These are phyloP conservation scores for Capsella rubella DNA, from an alignment of 441 rosid genomes.

Conservation along the genomic window DNA sequence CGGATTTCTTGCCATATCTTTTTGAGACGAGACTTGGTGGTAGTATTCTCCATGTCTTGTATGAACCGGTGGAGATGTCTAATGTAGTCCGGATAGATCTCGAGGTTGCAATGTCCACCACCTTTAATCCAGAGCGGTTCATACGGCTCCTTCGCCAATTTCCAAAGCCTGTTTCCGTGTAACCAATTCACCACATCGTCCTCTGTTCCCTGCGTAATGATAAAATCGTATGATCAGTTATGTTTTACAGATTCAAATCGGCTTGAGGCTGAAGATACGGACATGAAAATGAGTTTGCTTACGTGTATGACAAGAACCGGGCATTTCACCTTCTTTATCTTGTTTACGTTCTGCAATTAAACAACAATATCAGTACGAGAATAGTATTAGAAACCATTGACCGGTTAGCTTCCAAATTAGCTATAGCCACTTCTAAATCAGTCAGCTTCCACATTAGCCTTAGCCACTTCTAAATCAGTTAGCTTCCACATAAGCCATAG, in stretches of 20 bases:
- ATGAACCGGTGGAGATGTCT: conserved; percentile 81
- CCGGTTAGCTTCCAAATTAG: conserved; percentile 18
- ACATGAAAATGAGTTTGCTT: conserved; percentile 41
- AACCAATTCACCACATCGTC: conserved; percentile 98
- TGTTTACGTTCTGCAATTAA: conserved; percentile 76
- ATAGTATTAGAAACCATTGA: neutral
- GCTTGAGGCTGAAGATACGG: neutral
- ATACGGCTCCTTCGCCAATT: conserved; percentile 84
- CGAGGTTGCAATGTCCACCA: conserved; percentile 98
- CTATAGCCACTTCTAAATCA: neutral
- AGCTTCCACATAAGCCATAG: neutral
- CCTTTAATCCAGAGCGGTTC: conserved; percentile 99
- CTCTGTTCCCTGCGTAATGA: conserved; percentile 74
- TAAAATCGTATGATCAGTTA: neutral
- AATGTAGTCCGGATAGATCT: conserved; percentile 92
- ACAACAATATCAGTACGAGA: conserved; percentile 16
- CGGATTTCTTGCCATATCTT: conserved; percentile 67
- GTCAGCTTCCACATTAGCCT: conserved; percentile 19
- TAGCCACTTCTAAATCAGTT: neutral
- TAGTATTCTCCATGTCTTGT: conserved; percentile 88
- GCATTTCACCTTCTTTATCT: conserved; percentile 85
- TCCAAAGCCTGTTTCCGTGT: conserved; percentile 92
- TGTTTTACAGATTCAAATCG: neutral
- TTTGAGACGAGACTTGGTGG: conserved; percentile 70
- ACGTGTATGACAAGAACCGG: conserved; percentile 97